phyloP scores from a whole-genome alignment of 805 yeast genomes.

The Teunomyces funiuensis region DNA sequence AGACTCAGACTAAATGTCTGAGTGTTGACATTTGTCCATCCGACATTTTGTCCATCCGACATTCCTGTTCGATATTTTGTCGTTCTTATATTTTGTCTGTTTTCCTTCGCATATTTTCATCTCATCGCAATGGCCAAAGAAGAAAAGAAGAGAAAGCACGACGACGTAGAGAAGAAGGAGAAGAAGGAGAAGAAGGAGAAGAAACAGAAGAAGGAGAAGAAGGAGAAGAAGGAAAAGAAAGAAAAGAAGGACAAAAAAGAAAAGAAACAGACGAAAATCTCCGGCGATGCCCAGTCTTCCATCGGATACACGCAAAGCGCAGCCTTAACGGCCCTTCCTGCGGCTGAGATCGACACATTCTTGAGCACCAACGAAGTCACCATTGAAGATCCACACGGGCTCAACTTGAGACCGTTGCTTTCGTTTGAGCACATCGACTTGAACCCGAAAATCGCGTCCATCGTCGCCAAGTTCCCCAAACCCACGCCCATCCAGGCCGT shows the following conservation, averaged over 20 bases:
- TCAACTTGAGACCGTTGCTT: constrained; percentile 65
- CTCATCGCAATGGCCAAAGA: constrained; percentile 17
- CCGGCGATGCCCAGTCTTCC: constrained; percentile 13
- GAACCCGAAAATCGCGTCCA: constrained; percentile 55
- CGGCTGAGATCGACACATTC: constrained; percentile 61
- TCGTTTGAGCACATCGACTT: constrained; percentile 60
- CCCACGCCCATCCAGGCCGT: constrained; percentile 97
- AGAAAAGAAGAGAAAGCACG: constrained; percentile 29
- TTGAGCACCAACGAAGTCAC: constrained; percentile 71
- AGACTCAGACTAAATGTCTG: too few species aligned
- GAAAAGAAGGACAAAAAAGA: constrained; percentile 22
- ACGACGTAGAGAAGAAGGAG: constrained; percentile 25
- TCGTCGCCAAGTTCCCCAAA: constrained; percentile 69
- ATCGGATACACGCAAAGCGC: constrained; percentile 38
- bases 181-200: constrained; percentile 36
- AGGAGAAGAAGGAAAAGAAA: constrained; percentile 29
- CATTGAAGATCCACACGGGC: constrained; percentile 63
- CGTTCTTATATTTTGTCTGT: too few species aligned
- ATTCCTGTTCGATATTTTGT: too few species aligned
- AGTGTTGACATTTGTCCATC: too few species aligned
- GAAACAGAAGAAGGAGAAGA: constrained; percentile 36
- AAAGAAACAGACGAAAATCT: constrained; percentile 8
- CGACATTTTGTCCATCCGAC: too few species aligned
- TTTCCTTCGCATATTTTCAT: neutral
- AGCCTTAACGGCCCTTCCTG: constrained; percentile 42